A percentile compares a stretch with the other conserved stretches of the same genome.
Conservation (phyloP, 2,329 filamentous ascomycete genomes). For the Microdochium bolleyi region DNA sequence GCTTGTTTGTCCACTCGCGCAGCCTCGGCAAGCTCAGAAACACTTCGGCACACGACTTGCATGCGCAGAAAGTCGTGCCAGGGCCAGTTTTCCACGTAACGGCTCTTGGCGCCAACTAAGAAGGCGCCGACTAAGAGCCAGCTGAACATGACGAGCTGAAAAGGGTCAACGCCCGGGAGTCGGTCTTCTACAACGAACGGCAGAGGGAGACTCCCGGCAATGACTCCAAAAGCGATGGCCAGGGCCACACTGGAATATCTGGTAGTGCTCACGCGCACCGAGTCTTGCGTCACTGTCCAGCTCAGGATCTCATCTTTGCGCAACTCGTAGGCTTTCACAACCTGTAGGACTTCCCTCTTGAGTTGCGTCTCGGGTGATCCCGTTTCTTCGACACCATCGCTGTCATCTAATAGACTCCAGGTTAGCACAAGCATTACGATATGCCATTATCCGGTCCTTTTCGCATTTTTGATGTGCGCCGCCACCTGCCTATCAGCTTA, state of each 20-base stretch:
- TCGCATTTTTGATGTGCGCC: too few species aligned
- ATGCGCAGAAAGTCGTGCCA: background rate
- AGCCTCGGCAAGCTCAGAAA: background rate
- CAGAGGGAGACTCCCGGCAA: background rate
- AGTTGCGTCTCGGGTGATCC: background rate
- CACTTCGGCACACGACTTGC: background rate
- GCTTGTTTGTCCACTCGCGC: background rate
- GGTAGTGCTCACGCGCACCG: background rate
- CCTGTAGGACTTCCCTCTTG: background rate
- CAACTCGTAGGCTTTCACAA: background rate
- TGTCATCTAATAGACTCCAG: too few species aligned
- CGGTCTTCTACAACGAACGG: background rate
- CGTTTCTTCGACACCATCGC: background rate
- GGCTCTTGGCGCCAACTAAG: background rate
- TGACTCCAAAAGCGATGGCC: background rate
- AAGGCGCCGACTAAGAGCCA: background rate
- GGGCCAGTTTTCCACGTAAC: background rate
- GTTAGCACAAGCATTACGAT: too few species aligned
- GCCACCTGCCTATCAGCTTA: too few species aligned
- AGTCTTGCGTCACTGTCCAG: background rate
- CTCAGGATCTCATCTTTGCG: background rate
- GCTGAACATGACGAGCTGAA: background rate
- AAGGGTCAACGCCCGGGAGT: background rate
- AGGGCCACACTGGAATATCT: background rate
- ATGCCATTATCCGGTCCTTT: too few species aligned